Conservation (phyloP, 2,329 filamentous ascomycete species). For the Epichloe uncinata region DNA sequence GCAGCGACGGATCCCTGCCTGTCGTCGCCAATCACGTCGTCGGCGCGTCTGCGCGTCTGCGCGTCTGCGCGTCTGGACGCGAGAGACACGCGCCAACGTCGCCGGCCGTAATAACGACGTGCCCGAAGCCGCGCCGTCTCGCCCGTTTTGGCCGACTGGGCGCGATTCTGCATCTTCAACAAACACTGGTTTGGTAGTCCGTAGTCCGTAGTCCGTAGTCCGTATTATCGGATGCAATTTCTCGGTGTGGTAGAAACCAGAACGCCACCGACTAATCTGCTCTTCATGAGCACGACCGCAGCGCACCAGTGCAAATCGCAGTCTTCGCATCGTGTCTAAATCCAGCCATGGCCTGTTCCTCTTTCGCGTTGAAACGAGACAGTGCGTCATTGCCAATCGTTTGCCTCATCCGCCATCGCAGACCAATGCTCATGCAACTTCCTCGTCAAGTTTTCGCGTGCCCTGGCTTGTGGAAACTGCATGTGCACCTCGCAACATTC, state of each 20-base stretch:
- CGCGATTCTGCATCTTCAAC: not conserved
- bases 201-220: too few relatives aligned
- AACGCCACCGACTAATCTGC: too few relatives aligned
- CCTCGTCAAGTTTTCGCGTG: not conserved
- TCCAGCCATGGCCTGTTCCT: not conserved
- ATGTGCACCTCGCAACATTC: not conserved
- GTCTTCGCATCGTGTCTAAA: not conserved
- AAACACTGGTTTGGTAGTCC: too few relatives aligned
- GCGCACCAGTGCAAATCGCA: not conserved
- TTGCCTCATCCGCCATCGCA: not conserved
- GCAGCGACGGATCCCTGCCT: not conserved
- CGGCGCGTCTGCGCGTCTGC: not conserved
- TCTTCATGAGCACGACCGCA: not conserved
- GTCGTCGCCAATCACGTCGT: not conserved
- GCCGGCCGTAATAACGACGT: not conserved
- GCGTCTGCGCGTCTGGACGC: not conserved
- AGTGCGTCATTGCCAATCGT: not conserved
- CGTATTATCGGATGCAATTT: too few relatives aligned
- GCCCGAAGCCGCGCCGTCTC: not conserved
- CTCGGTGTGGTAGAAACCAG: too few relatives aligned
- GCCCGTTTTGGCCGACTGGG: not conserved
- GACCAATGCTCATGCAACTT: not conserved
- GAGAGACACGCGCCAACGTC: not conserved
- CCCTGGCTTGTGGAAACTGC: not conserved
- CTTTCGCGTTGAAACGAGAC: slow-evolving; percentile 6